phyloP scores from a whole-genome alignment of 257 asterid species.

The Jacaranda copaia region DNA sequence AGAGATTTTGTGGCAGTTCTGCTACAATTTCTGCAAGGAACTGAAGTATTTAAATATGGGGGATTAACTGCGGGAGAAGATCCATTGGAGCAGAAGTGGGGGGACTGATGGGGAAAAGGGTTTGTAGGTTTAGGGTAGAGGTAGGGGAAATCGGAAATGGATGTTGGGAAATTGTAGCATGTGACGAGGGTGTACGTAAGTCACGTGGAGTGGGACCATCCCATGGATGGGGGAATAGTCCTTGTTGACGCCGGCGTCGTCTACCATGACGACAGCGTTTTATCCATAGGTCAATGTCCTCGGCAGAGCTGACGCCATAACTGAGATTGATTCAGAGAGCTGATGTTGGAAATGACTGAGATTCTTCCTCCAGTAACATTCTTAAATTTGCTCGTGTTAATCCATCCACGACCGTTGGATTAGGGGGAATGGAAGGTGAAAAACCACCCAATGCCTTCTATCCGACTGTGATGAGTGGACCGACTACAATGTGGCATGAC shows the following conservation, averaged over 20 bases:
- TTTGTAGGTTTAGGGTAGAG: slow-evolving; percentile 25
- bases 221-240: slow-evolving; percentile 22
- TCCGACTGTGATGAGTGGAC: too few relatives aligned
- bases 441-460: too few relatives aligned
- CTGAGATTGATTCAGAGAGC: slow-evolving; percentile 7
- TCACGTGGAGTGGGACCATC: slow-evolving; percentile 47
- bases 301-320: slow-evolving; percentile 1
- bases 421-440: too few relatives aligned
- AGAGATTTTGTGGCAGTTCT: slow-evolving; percentile 21
- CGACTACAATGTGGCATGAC: too few relatives aligned
- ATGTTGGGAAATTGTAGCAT: slow-evolving; percentile 39
- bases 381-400: too few relatives aligned
- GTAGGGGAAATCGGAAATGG: neutral
- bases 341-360: neutral
- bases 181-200: slow-evolving; percentile 35
- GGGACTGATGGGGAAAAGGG: neutral
- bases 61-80: slow-evolving; percentile 33
- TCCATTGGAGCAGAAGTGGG: slow-evolving; percentile 46
- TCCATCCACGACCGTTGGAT: too few relatives aligned
- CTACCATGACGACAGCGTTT: slow-evolving; percentile 21
- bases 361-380: neutral
- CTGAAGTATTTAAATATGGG: slow-evolving; percentile 33
- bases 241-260: neutral
- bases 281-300: slow-evolving; percentile 31
- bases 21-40: slow-evolving; percentile 35